A percentile compares a stretch with the other conserved stretches of the same genome.
phyloP scores from a whole-genome alignment of 2,329 filamentous ascomycete species.

The Apiospora rasikravindrae region DNA sequence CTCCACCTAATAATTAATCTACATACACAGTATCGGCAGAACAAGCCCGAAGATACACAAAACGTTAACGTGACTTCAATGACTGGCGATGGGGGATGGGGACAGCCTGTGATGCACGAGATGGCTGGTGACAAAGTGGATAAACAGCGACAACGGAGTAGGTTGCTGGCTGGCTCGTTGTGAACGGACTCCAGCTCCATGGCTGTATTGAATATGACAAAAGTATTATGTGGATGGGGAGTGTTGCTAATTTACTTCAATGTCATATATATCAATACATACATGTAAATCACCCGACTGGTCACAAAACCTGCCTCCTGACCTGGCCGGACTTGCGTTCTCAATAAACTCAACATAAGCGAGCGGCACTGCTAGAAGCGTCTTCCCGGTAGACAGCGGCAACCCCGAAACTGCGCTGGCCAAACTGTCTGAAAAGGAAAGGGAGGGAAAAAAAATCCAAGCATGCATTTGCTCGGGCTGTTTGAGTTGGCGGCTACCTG shows the following conservation, averaged over 20 bases:
- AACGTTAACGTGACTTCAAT: background rate
- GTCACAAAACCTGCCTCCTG: background rate
- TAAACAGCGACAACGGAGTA: background rate
- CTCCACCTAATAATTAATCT: conserved; percentile 2
- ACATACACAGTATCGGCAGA: background rate
- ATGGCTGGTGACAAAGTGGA: background rate
- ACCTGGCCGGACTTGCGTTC: background rate
- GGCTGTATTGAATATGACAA: background rate
- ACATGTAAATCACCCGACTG: background rate
- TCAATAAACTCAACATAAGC: background rate
- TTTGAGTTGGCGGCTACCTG: background rate
- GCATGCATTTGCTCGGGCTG: background rate
- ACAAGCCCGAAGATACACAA: background rate
- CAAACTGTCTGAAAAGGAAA: background rate
- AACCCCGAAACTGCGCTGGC: background rate
- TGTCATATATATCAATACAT: background rate
- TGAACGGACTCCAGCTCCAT: background rate
- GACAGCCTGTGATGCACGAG: background rate
- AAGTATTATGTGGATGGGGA: too few species aligned
- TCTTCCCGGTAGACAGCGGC: conserved; percentile 5
- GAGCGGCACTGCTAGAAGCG: background rate
- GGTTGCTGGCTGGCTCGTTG: background rate
- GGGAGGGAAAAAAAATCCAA: background rate
- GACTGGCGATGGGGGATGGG: background rate
- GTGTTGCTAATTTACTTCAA: background rate